Base-by-base conservation (phyloP, 2,329 filamentous ascomycete species). In the Xylariaceae sp. region DNA sequence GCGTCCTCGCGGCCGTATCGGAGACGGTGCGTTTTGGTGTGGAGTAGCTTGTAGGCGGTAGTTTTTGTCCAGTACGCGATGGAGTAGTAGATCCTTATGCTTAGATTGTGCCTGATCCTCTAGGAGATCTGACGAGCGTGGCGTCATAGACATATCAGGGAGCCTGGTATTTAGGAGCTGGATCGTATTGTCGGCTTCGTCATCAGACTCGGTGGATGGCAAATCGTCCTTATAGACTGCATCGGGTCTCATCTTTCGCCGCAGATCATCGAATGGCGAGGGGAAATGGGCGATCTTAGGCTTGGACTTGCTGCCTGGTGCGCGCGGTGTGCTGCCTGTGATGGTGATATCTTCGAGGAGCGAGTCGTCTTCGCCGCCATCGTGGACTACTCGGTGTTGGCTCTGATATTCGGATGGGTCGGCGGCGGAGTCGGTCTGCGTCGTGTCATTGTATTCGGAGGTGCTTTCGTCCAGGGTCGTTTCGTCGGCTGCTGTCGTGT, bases 11-110 rank as follows among this genome's bases (percentile, higher is more conserved):
- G 41, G 7, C 1, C 44, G 44, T 36, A 40, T 6, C 30, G 47
- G 42, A 31, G 67, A 61, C 3, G 68, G 58, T 3, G 66, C 64
- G 4, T 58, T 62, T 62, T 83, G 86, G 58, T 94, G 85, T 0
- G 94, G 94, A 10, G 94, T 99, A 6, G 92, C 90, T 68, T 95
- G 89, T 19, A 99, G 78, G 31, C 92, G 89, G 73, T 95, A 99
- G 50, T 88, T 96, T 71, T 95, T 96, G 74, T 97, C 91, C 5
- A 95, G 81, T n/a, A 97, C 78, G 51, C 87, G 88, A 67, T 97
- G 92, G 38, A 99, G 78, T 9, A 97, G 76, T 2, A 89, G 88
- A 64, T 96, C 90, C 52, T 83, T 81, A 53, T 48, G 36, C 56
- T 49, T 53, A 40, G 49, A 63, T 49, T 52, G 59, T 45, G 57